Base-by-base conservation (phyloP, 225 moss, liverwort and hornwort genomes). In the Polytrichum formosum region DNA sequence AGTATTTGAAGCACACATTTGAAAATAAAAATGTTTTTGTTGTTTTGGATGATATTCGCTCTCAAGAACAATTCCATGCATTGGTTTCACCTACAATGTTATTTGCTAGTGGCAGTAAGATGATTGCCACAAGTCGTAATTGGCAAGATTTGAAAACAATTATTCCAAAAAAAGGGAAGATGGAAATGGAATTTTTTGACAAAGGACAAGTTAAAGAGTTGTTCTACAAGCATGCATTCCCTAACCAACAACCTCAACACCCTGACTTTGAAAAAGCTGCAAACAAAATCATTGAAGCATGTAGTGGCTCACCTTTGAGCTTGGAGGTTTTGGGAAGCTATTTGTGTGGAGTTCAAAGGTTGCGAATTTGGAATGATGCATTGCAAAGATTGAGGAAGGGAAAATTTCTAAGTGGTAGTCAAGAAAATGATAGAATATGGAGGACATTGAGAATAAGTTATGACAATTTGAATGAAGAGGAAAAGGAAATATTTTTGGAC, bases 401-500 rank as follows among this genome's bases (percentile, higher is more conserved):
- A 18, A 66, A 66, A 66, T n/a, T 19, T 1, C 19, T 66, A 13
- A 22, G n/a, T 1, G 66, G 66, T 10, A n/a, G 66, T 37, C n/a
- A 1, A 1, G 10, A 29, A 5, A 18, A 66, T 46, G 66, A 20
- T 13, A 21, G 20, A 35, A 18, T 66, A 10, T 66, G 66, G 66
- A 66, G 31, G 18, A 29, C 66, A 33, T 66, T 66, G 22, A 25
- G 66, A n/a, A 66, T 66, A 18, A 20, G 31, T 22, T 66, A 29
- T 33, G 66, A 66, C 5, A 19, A 19, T 18, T 33, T 66, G 21
- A n/a, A 66, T n/a, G 22, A 10, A 0, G 66, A 29, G 4, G 31
- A 66, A 31, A 31, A n/a, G 19, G 18, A 33, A 31, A 66, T 66
- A n/a, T 66, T 66, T 33, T 46, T 66, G 37, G 66, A 66, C 35